These are phyloP conservation scores for Monilinia vaccinii-corymbosi DNA, from an alignment of 2,329 filamentous ascomycete species.

Conservation along the genomic window DNA sequence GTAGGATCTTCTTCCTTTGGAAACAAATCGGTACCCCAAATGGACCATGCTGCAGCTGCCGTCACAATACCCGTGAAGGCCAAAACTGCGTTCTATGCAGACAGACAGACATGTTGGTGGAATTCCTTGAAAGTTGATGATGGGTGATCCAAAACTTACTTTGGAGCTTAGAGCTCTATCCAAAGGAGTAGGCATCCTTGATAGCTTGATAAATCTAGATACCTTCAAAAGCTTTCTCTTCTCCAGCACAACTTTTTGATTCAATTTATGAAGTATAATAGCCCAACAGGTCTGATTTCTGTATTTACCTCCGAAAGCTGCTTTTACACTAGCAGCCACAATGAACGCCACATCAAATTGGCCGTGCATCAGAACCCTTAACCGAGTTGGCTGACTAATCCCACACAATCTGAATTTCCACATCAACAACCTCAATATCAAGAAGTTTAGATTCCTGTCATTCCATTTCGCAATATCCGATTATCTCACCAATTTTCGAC, in stretches of 20 bases:
- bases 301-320: not conserved
- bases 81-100: conserved; percentile 53
- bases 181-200: conserved; percentile 57
- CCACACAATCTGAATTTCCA: conserved; percentile 13
- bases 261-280: not conserved
- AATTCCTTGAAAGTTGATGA: not conserved
- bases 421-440: conserved; percentile 10
- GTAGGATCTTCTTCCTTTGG: conserved; percentile 66
- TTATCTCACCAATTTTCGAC: conserved; percentile 17
- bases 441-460: conserved; percentile 8
- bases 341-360: not conserved
- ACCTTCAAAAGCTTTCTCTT: not conserved
- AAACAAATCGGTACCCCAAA: conserved; percentile 78
- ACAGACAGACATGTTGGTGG: conserved; percentile 5
- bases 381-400: conserved; percentile 15
- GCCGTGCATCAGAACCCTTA: conserved; percentile 6
- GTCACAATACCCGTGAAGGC: conserved; percentile 77
- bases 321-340: not conserved
- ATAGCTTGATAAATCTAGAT: not conserved
- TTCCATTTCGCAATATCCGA: conserved; percentile 7
- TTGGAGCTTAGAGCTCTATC: conserved; percentile 63
- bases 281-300: not conserved
- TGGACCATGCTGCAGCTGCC: conserved; percentile 71
- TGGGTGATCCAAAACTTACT: conserved; percentile 35
- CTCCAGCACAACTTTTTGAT: not conserved